Evolutionary conservation across 306 rosid species (phyloP).

Genomic region (Myrica gale): DNA sequence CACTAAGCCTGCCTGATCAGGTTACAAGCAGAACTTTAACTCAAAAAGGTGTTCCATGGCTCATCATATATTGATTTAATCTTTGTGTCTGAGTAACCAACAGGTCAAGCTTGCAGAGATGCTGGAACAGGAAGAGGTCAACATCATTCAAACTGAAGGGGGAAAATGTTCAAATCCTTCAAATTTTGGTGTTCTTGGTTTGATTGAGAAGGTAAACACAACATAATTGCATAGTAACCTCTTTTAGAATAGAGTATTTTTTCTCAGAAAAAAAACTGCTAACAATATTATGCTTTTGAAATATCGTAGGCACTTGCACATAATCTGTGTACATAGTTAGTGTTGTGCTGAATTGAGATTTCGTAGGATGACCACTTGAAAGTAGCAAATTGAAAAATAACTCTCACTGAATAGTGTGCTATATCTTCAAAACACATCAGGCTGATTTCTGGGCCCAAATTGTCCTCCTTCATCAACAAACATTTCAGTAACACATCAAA

Average conservation of each 20-base stretch:
- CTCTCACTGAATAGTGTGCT: background rate
- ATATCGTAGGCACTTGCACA: background rate
- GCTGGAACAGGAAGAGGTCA: constrained; percentile 79
- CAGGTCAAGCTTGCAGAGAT: constrained; percentile 91
- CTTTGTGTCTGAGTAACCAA: constrained; percentile 19
- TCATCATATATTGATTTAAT: background rate
- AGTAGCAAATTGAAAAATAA: background rate
- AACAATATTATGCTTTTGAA: background rate
- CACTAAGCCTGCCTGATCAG: constrained; percentile 92
- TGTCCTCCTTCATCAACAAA: background rate
- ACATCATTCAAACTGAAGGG: constrained; percentile 94
- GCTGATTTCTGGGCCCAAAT: background rate
- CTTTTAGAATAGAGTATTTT: background rate
- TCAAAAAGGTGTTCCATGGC: background rate
- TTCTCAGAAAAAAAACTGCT: background rate
- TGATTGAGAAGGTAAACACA: constrained; percentile 79
- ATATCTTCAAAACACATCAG: background rate
- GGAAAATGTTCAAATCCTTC: constrained; percentile 86
- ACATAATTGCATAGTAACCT: background rate
- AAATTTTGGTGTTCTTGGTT: constrained; percentile 75
- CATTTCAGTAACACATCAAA: background rate
- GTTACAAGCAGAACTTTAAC: constrained; percentile 36
- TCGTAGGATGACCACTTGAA: background rate
- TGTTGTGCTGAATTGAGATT: background rate
- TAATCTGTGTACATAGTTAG: background rate